phyloP scores from a whole-genome alignment of 208 protist genomes.

The Porcisia hertigi region DNA sequence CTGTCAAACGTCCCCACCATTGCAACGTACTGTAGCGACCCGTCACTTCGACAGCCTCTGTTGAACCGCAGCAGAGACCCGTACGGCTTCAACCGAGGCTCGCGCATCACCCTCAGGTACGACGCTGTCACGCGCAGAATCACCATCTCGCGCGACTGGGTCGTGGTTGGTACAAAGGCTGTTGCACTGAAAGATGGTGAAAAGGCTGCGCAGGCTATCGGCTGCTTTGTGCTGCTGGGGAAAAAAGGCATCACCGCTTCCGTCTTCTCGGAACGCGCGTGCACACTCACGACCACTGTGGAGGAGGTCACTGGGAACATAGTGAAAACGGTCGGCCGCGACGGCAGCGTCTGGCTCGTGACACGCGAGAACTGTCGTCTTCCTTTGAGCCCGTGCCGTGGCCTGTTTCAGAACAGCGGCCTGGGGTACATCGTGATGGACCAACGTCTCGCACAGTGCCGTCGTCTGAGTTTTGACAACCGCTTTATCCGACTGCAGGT shows the following conservation, averaged over 20 bases:
- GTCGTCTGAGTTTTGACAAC: slow-evolving; percentile 39
- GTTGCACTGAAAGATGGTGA: slow-evolving; percentile 40
- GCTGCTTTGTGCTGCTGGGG: slow-evolving; percentile 84
- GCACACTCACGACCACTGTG: slow-evolving; percentile 43
- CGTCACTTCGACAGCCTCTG: slow-evolving; percentile 61
- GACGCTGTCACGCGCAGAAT: slow-evolving; percentile 44
- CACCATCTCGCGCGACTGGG: slow-evolving; percentile 76
- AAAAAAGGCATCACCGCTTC: slow-evolving; percentile 55
- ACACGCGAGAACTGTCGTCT: slow-evolving; percentile 79
- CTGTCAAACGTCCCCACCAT: slow-evolving; percentile 35
- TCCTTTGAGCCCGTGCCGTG: slow-evolving; percentile 51
- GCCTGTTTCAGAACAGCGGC: slow-evolving; percentile 11
- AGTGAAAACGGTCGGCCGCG: slow-evolving; percentile 36
- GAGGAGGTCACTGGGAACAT: slow-evolving; percentile 57
- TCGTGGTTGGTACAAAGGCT: slow-evolving; percentile 56
- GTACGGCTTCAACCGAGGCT: slow-evolving; percentile 72
- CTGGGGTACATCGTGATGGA: slow-evolving; percentile 77
- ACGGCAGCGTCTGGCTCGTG: slow-evolving; percentile 44
- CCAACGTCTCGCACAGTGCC: slow-evolving; percentile 64
- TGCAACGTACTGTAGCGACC: slow-evolving; percentile 71
- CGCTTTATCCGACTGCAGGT: slow-evolving; percentile 44
- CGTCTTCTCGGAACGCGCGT: slow-evolving; percentile 61
- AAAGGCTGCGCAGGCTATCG: slow-evolving; percentile 31
- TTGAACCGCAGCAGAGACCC: slow-evolving; percentile 53
- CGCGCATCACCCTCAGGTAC: slow-evolving; percentile 76